A percentile compares a stretch with the other conserved stretches of the same genome.
Conservation (phyloP, 164 flowering plant species). For the Nymphaea thermarum region DNA sequence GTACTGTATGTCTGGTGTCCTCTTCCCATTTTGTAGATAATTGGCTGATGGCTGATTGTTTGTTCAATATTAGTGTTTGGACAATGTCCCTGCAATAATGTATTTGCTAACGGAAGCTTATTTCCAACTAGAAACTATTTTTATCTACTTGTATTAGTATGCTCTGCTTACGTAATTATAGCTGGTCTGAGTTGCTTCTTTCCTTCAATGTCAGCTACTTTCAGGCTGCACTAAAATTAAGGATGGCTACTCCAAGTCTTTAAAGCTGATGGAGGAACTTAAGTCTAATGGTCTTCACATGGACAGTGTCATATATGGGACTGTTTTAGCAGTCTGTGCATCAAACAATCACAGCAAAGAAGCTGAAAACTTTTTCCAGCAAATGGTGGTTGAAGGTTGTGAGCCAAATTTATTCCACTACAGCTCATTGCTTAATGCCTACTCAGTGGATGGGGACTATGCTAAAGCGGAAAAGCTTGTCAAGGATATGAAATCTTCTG, state of each 20-base stretch:
- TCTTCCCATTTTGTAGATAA: neutral
- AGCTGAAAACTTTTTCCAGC: conserved; percentile 63
- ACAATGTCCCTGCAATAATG: neutral
- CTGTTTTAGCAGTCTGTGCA: conserved; percentile 79
- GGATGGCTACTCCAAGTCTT: conserved; percentile 61
- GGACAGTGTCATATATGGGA: conserved; percentile 75
- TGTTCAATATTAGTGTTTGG: neutral
- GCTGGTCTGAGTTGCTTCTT: neutral
- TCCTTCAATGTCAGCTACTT: conserved; percentile 49
- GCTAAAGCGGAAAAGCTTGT: conserved; percentile 65
- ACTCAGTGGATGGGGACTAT: conserved; percentile 50
- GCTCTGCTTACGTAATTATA: too few species aligned
- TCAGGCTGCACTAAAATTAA: conserved; percentile 68
- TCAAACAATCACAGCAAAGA: conserved; percentile 52
- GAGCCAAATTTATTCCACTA: conserved; percentile 71
- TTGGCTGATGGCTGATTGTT: neutral
- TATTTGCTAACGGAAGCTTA: neutral
- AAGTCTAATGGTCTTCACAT: conserved; percentile 34
- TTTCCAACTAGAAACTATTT: too few species aligned
- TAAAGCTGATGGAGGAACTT: conserved; percentile 60
- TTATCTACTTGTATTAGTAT: too few species aligned
- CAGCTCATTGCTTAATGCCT: conserved; percentile 87
- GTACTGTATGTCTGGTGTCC: conserved; percentile 42
- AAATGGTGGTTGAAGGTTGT: conserved; percentile 71
- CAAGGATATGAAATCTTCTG: conserved; percentile 68